Conservation (phyloP, 805 yeast genomes). For the Torulaspora indica region DNA sequence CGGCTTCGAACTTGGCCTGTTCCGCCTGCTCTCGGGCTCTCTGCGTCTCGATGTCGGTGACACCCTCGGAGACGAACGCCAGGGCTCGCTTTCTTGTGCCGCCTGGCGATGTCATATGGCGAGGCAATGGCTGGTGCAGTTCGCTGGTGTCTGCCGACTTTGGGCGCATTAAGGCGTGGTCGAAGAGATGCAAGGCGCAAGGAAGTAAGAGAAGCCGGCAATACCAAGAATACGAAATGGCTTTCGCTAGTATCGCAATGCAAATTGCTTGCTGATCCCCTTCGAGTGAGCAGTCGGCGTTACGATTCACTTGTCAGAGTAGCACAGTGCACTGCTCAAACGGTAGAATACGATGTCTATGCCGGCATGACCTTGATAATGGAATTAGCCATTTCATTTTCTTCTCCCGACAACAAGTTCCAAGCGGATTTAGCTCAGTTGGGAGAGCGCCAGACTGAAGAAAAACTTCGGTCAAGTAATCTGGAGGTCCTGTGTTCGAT, state of each 20-base stretch:
- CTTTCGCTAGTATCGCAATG: too few relatives aligned
- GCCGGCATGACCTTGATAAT: too few relatives aligned
- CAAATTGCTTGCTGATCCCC: too few relatives aligned
- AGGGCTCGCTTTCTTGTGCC: conserved; percentile 14
- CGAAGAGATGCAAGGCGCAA: too few relatives aligned
- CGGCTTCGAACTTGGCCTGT: conserved; percentile 23
- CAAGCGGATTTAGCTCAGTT: conserved; percentile 42
- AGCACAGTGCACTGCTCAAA: too few relatives aligned
- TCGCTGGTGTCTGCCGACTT: too few relatives aligned
- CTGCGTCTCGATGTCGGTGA: conserved; percentile 25
- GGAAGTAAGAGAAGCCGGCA: too few relatives aligned
- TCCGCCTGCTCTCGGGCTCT: conserved; percentile 20
- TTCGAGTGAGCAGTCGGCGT: too few relatives aligned
- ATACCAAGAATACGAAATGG: too few relatives aligned
- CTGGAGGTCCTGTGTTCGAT: conserved; percentile 87
- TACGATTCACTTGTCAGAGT: too few relatives aligned
- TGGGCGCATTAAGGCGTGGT: too few relatives aligned
- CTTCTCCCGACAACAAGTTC: background rate
- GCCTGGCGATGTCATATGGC: conserved; percentile 1
- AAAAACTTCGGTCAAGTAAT: conserved; percentile 21
- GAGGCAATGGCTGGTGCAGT: background rate
- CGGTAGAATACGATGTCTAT: too few relatives aligned
- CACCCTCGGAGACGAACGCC: conserved; percentile 31
- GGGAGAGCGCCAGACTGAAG: conserved; percentile 46
- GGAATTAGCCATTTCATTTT: background rate